phyloP scores from a whole-genome alignment of 1,284 basidiomycete species.

The Xerocomus amazonicus region DNA sequence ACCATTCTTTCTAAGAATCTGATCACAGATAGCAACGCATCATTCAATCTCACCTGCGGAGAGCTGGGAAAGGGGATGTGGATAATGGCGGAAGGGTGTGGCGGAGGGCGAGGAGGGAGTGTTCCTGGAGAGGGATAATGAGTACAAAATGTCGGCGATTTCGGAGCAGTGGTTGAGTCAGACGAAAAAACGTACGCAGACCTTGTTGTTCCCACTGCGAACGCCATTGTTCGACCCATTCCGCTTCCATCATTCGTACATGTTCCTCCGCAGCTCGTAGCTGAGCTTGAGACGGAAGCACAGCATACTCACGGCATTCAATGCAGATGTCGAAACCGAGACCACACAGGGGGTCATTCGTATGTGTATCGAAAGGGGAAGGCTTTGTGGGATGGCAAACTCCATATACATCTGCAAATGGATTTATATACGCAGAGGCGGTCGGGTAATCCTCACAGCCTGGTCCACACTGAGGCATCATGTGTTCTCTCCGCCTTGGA shows the following conservation, averaged over 20 bases:
- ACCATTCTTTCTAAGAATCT: conserved; percentile 60
- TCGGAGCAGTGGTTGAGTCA: neutral
- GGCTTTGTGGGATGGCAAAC: conserved; percentile 23
- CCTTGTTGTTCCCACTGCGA: conserved; percentile 27
- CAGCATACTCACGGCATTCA: conserved; percentile 78
- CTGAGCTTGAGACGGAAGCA: conserved; percentile 59
- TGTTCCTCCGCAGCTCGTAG: conserved; percentile 71
- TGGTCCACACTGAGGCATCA: neutral
- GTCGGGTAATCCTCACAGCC: conserved; percentile 1
- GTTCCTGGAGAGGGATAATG: conserved; percentile 5
- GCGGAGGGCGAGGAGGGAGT: conserved; percentile 58
- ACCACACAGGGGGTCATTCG: conserved; percentile 58
- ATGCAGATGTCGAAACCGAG: conserved; percentile 80
- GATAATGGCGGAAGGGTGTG: conserved; percentile 67
- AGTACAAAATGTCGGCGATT: neutral
- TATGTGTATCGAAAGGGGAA: conserved; percentile 50
- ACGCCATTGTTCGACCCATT: conserved; percentile 48
- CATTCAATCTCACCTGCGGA: conserved; percentile 50
- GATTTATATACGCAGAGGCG: conserved; percentile 11
- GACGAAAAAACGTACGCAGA: conserved; percentile 1
- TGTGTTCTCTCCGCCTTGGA: conserved; percentile 12
- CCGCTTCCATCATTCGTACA: conserved; percentile 55
- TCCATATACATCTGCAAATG: conserved; percentile 12
- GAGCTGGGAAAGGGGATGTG: conserved; percentile 70
- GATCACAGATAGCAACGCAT: conserved; percentile 53